These are phyloP conservation scores for Leccinellum luteum DNA, from an alignment of 768 basidiomycete species.

Conservation along the genomic window DNA sequence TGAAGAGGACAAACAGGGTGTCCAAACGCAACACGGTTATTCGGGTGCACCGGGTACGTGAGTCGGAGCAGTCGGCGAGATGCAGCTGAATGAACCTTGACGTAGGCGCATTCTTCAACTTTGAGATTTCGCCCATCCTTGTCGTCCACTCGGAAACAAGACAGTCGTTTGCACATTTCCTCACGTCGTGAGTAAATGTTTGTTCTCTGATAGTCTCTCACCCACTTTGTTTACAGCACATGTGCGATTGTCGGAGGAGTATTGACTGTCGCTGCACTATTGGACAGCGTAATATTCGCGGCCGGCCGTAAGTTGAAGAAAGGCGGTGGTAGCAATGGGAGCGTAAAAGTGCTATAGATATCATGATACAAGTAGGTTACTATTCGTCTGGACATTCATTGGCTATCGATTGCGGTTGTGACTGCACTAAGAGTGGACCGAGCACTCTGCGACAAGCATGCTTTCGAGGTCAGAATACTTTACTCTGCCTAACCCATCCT, in stretches of 20 bases:
- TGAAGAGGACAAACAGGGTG: constrained; percentile 59
- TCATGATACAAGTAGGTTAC: constrained; percentile 7
- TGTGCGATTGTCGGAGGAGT: constrained; percentile 98
- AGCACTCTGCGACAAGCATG: constrained; percentile 18
- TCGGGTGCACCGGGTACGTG: constrained; percentile 64
- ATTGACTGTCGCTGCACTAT: constrained; percentile 84
- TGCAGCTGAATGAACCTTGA: background rate
- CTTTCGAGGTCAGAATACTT: constrained; percentile 18
- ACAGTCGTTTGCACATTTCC: constrained; percentile 96
- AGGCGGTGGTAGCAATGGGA: constrained; percentile 33
- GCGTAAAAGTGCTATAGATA: constrained; percentile 32
- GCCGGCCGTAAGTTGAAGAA: constrained; percentile 76
- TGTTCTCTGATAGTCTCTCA: background rate
- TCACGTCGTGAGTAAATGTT: constrained; percentile 79
- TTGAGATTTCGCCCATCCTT: constrained; percentile 95
- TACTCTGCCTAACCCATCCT: constrained; percentile 18
- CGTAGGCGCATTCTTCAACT: constrained; percentile 82
- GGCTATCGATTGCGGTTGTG: constrained; percentile 12
- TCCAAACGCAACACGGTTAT: constrained; percentile 72
- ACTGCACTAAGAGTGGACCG: constrained; percentile 18
- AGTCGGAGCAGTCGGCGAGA: background rate
- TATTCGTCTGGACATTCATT: constrained; percentile 8
- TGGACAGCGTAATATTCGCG: constrained; percentile 86
- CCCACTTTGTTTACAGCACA: constrained; percentile 50
- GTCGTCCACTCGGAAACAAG: constrained; percentile 88